These are phyloP conservation scores for Hypoxylon sp. DNA, from an alignment of 2,329 filamentous ascomycete species.

Conservation along the genomic window DNA sequence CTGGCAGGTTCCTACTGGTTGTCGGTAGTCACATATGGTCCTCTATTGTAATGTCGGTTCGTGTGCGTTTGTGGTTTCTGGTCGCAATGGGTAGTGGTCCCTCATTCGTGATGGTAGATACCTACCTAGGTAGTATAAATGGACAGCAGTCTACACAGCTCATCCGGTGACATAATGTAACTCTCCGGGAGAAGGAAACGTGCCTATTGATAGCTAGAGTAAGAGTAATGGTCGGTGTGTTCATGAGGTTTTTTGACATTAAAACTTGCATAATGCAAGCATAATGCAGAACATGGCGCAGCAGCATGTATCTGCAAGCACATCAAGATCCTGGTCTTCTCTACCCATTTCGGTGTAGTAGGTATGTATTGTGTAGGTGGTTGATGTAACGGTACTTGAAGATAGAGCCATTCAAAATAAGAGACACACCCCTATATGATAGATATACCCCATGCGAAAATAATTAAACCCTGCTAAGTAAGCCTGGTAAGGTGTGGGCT, in stretches of 20 bases:
- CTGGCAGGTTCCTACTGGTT: background rate
- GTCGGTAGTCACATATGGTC: background rate
- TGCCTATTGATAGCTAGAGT: background rate
- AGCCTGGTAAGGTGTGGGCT: conserved; percentile 3
- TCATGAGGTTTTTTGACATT: background rate
- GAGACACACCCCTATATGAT: background rate
- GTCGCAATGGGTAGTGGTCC: background rate
- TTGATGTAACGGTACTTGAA: background rate
- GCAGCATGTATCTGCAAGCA: background rate
- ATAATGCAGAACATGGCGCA: background rate
- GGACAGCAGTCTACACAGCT: background rate
- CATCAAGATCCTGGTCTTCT: background rate
- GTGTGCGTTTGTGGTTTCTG: background rate
- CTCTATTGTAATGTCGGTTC: background rate
- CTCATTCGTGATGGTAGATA: background rate
- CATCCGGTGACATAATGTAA: background rate
- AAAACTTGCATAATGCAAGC: background rate
- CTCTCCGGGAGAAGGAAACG: background rate
- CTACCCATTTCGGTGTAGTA: background rate
- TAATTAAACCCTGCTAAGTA: background rate
- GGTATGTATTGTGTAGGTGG: background rate
- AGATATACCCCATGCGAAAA: background rate
- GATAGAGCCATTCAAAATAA: background rate
- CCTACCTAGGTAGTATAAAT: background rate
- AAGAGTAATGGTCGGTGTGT: background rate